These are phyloP conservation scores for Chaetomium sp. DNA, from an alignment of 2,329 filamentous ascomycete species.

Conservation along the genomic window DNA sequence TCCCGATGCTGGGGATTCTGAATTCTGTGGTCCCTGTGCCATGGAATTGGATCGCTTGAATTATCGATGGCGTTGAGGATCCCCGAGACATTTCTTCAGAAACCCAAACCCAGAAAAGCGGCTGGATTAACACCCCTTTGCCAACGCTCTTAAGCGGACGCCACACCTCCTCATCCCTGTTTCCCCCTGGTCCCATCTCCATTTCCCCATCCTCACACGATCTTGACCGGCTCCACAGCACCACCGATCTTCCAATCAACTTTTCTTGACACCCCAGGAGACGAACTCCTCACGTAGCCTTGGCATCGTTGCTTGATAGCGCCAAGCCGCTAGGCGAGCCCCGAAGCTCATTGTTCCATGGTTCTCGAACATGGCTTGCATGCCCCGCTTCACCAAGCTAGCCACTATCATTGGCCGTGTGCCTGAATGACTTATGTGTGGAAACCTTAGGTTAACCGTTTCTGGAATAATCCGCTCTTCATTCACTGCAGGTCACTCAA, in stretches of 20 bases:
- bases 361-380: slow-evolving; percentile 2
- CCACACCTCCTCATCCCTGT: no score
- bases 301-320: not conserved
- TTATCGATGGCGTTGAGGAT: no score
- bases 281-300: not conserved
- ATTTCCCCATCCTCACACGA: no score
- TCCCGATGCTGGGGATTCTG: no score
- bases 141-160: no score
- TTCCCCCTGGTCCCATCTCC: no score
- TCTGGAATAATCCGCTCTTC: not conserved
- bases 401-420: not conserved
- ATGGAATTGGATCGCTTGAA: no score
- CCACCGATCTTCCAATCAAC: not conserved
- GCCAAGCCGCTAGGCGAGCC: not conserved
- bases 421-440: not conserved
- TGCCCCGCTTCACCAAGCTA: not conserved
- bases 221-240: not conserved
- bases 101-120: no score
- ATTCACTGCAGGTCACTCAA: not conserved
- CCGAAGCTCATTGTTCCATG: not conserved
- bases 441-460: slow-evolving; percentile 1
- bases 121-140: no score
- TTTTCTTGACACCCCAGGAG: no score
- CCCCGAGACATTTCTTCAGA: no score
- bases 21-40: no score